Evolutionary conservation across 75 land plant genomes (phyloP), one percentile per base, ranked within the genome.

Genomic region (Adiantum capillusveneris): DNA sequence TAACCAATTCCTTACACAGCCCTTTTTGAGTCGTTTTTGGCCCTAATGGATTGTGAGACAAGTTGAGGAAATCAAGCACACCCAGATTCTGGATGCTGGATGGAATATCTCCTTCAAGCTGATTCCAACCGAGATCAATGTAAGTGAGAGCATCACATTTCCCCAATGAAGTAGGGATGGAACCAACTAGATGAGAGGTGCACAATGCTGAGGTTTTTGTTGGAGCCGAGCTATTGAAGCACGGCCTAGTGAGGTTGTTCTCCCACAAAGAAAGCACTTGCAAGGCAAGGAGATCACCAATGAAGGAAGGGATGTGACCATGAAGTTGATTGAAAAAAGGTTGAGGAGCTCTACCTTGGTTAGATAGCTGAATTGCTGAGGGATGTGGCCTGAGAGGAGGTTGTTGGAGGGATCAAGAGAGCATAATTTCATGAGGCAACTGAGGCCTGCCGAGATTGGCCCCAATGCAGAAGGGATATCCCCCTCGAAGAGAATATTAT

Each of bases 41-140:
- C n/a, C n/a, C n/a, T n/a, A n/a, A n/a, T n/a, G n/a, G 62, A 58
- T 88, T 88, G 17, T 68, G 59, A 11, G 93, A 81, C 25, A 88
- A 46, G 52, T 88, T 79, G 19, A 90, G 74, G 11, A 66, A 65
- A 59, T 69, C 68, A 14, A 90, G 69, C 25, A 56, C 65, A 29
- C 44, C 39, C 13, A 85, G 53, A 14, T 52, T 22, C n/a, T 69
- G 21, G 44, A 90, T 39, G 22, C 59, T 69, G 11, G 19, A 29
- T 16, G 96, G 90, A 7, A 90, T 65, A 25, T 24, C 76, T 0
- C 96, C 96, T 3, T 50, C 11, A 11, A 90, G 63, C 39, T 36
- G 42, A 73, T 90, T 90, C 31, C 39, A n/a, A 58, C 84, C 76
- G 31, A 90, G 59, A 72, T 90, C 86, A 19, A 85, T 42, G 17